phyloP scores from a whole-genome alignment of 2,329 filamentous ascomycete species.

The Claviceps sp. region DNA sequence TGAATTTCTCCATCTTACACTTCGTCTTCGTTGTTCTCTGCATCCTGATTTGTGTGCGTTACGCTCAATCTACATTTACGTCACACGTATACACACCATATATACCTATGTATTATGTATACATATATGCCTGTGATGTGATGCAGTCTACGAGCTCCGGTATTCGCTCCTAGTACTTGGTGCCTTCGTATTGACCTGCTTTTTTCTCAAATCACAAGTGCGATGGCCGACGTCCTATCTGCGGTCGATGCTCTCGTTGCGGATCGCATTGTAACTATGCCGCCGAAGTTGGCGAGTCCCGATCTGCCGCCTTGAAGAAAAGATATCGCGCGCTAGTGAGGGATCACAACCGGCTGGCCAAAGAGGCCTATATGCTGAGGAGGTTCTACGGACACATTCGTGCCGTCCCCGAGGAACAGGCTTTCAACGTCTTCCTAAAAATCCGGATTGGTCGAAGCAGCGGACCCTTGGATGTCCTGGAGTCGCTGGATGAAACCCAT shows the following conservation, averaged over 20 bases:
- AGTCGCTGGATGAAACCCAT: background rate
- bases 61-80: too few relatives aligned
- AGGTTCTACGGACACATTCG: constrained; percentile 3
- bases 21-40: background rate
- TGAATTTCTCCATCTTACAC: background rate
- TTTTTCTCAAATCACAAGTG: background rate
- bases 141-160: background rate
- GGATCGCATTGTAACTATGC: constrained; percentile 3
- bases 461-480: constrained; percentile 3
- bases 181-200: background rate
- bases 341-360: background rate
- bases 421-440: constrained; percentile 1
- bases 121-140: too few relatives aligned
- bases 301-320: constrained; percentile 4
- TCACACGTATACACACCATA: too few relatives aligned
- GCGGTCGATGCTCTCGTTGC: constrained; percentile 3
- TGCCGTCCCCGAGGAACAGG: constrained; percentile 1
- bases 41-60: too few relatives aligned
- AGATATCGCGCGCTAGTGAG: constrained; percentile 1
- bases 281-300: constrained; percentile 5
- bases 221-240: constrained; percentile 4
- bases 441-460: background rate
- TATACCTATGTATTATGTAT: too few relatives aligned
- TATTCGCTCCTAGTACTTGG: background rate
- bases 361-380: background rate